Percentiles rank a stretch among this genome's conserved stretches.
Evolutionary conservation across 805 yeast species (phyloP).

Genomic region (Saturnispora galanensis): DNA sequence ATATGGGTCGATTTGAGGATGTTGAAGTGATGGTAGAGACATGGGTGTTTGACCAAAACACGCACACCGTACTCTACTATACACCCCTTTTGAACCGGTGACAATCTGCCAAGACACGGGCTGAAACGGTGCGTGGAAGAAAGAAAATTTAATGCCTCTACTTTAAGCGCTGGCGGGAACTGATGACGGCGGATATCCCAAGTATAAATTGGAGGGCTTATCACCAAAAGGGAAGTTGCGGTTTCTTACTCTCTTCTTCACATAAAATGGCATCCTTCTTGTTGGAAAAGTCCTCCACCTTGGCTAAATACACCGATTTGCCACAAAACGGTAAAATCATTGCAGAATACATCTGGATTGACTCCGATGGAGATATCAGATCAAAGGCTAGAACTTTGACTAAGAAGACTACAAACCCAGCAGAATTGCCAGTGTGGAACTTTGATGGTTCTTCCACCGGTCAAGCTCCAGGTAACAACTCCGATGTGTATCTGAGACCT

Average conservation of each 20-base stretch:
- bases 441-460: constrained; percentile 98
- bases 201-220: constrained; percentile 1
- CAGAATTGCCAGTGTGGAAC: constrained; percentile 97
- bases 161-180: constrained; percentile 2
- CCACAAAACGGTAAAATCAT: constrained; percentile 79
- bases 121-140: too few species aligned
- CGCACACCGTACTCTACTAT: too few species aligned
- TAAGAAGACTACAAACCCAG: constrained; percentile 58
- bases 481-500: constrained; percentile 94
- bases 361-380: constrained; percentile 82
- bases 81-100: too few species aligned
- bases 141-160: too few species aligned
- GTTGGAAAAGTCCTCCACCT: constrained; percentile 64
- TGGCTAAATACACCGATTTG: constrained; percentile 73
- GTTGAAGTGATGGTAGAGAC: too few species aligned
- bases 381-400: constrained; percentile 86
- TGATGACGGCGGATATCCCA: not conserved
- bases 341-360: constrained; percentile 98
- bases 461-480: constrained; percentile 97
- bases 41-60: too few species aligned
- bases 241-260: not conserved
- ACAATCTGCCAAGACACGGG: too few species aligned
- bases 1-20: too few species aligned
- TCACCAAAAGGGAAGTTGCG: not conserved
- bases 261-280: constrained; percentile 9